Conservation (phyloP, 768 basidiomycete species). For the Leccinellum rugosiceps region DNA sequence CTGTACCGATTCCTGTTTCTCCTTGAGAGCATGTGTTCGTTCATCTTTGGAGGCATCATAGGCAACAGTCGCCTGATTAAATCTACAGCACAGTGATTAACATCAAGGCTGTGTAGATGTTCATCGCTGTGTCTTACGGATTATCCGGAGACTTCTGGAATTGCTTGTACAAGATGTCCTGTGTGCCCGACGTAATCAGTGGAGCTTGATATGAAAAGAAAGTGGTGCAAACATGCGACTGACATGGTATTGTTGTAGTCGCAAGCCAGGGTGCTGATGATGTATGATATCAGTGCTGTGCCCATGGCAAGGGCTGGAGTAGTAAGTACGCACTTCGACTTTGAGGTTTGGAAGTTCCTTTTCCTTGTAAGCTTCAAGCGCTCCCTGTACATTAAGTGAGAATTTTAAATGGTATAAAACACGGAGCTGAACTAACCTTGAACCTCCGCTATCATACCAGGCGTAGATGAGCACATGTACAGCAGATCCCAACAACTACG, state of each 20-base stretch:
- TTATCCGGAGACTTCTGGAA: constrained; percentile 98
- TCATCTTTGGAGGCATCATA: constrained; percentile 91
- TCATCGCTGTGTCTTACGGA: constrained; percentile 53
- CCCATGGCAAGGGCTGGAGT: not conserved
- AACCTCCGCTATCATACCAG: constrained; percentile 64
- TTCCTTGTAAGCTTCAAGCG: constrained; percentile 90
- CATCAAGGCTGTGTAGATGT: constrained; percentile 5
- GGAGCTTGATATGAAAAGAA: not conserved
- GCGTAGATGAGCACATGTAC: constrained; percentile 11
- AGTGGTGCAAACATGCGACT: constrained; percentile 8
- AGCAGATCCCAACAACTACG: constrained; percentile 18
- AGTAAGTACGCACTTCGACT: constrained; percentile 54
- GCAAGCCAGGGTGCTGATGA: constrained; percentile 77
- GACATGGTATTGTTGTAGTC: constrained; percentile 87
- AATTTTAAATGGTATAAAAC: not conserved
- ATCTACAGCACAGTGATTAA: constrained; percentile 42
- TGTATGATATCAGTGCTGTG: constrained; percentile 10
- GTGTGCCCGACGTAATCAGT: constrained; percentile 8
- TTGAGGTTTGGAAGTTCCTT: constrained; percentile 77
- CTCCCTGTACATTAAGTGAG: constrained; percentile 46
- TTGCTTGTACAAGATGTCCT: constrained; percentile 88
- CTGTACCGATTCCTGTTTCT: constrained; percentile 61
- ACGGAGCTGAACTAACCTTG: constrained; percentile 51
- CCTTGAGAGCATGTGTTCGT: constrained; percentile 70
- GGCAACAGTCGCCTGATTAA: constrained; percentile 75